Evolutionary conservation across 2,329 filamentous ascomycete genomes (phyloP), one percentile per base, ranked within the genome.

Genomic region (Fusarium verrucosum): DNA sequence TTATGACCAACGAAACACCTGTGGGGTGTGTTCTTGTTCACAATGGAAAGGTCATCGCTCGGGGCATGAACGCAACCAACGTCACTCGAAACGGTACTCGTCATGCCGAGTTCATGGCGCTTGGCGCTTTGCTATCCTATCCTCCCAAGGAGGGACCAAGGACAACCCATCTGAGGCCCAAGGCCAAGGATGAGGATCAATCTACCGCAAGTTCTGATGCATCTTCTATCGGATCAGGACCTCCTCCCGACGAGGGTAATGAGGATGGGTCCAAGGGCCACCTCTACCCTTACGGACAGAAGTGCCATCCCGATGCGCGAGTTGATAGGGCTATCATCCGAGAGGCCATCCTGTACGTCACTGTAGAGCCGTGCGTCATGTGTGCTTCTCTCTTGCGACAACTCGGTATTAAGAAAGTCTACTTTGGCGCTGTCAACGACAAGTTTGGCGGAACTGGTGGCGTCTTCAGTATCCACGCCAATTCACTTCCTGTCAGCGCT

Each of bases 351-450:
- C 86, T 99, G 47, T 99, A 99, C 77, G 95, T 99, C 44, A 99
- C 95, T 0, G 94, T 99, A 50, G 96, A 99, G 79, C 95, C 95
- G 6, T 99, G 95, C 77, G 92, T 99, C 80, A 99, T 99, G 95
- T 99, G 95, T 75, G 95, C 95, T 13, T 96, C 93, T 8, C 87
- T 96, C 50, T 84, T 99, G 46, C 88, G 93, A 47, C 96, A 99
- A 77, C 89, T 96, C 66, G 87, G 88, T 14, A 93, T 99, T 77
- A 87, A 90, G 62, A 90, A 90, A 68, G 95, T 99, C 28, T 98
- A 94, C 77, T 99, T 95, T 77, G 96, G 95, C 6, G 96, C 94
- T 58, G 87, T 91, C 70, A 99, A 99, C 76, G 95, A 99, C 80
- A 92, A 96, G 56, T 99, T 99, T 79, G 95, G 95, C 9, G 95